Evolutionary conservation across 257 asterid genomes (phyloP), one percentile per base, ranked within the genome.

Genomic region (Thymus quinquecostatus): DNA sequence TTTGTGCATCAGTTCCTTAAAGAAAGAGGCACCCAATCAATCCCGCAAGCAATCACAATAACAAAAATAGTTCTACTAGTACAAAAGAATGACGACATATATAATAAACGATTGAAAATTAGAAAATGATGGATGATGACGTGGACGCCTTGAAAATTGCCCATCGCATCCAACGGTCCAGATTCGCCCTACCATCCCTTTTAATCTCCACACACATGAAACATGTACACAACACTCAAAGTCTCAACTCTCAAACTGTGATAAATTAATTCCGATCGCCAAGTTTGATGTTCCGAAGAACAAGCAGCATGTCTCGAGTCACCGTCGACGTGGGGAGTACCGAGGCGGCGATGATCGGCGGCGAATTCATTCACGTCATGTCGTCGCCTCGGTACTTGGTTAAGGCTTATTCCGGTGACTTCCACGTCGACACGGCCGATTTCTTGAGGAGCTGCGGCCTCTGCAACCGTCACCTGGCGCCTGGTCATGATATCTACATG

Each of bases 401-500:
- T 64, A 65, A 72, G 64, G 76, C 58, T 69, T 65, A 41, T 50
- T 56, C 72, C 40, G 71, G 49, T 63, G 73, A 33, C 27, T 63
- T 27, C 28, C 50, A 53, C 2, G 72, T 71, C 3, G 81, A 73
- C 58, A 74, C 75, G 56, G 72, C 82, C 21, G 78, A 72, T 53
- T 87, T 87, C 71, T 65, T 87, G 81, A 81, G 76, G 79, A 78
- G 72, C 66, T 87, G 90, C 54, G 83, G 86, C 29, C 89, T 80
- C 47, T 87, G 94, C 77, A 70, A 77, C 79, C 83, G 87, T 76
- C 85, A 80, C 28, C 55, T 85, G 74, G 69, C 77, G 21, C 83
- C 79, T 5, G 80, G 75, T 40, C 86, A 82, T 38, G 91, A 87
- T 44, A 87, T 87, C 56, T 87, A 82, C 60, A 87, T 87, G 87